Percentiles rank a stretch among this genome's conserved stretches.
phyloP scores from a whole-genome alignment of 2,329 filamentous ascomycete species.

The Talaromyces funiculosus region DNA sequence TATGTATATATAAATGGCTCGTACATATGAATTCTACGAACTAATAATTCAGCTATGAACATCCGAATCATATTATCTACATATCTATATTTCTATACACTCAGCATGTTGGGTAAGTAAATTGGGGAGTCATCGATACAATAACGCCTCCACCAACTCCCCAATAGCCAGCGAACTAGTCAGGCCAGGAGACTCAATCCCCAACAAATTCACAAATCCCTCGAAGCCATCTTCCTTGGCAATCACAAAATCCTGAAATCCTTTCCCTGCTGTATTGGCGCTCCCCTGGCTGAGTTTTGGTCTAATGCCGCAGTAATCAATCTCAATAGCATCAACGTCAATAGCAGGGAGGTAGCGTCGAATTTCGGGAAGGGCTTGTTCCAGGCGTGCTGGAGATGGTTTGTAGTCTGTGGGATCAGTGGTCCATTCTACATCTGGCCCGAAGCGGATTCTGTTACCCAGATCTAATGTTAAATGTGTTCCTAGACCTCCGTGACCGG shows the following conservation, averaged over 20 bases:
- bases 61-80: neutral
- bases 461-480: conserved; percentile 93
- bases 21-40: neutral
- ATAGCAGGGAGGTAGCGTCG: conserved; percentile 70
- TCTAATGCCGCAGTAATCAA: conserved; percentile 88
- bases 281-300: conserved; percentile 69
- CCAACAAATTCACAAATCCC: conserved; percentile 84
- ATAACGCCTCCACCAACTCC: conserved; percentile 60
- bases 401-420: conserved; percentile 63
- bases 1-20: neutral
- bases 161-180: conserved; percentile 83
- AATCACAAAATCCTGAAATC: conserved; percentile 82
- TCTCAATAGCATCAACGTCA: conserved; percentile 57
- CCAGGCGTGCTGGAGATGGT: conserved; percentile 59
- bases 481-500: conserved; percentile 80
- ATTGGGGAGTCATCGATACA: conserved; percentile 6
- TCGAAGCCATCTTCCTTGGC: conserved; percentile 67
- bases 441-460: conserved; percentile 77
- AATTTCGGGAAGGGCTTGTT: conserved; percentile 68
- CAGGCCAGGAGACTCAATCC: conserved; percentile 88
- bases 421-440: conserved; percentile 94
- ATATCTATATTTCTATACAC: neutral
- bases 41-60: neutral
- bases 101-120: neutral
- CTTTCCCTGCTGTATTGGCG: conserved; percentile 50